Evolutionary conservation across 768 basidiomycete genomes (phyloP).

Genomic region (Dioszegia crocea): DNA sequence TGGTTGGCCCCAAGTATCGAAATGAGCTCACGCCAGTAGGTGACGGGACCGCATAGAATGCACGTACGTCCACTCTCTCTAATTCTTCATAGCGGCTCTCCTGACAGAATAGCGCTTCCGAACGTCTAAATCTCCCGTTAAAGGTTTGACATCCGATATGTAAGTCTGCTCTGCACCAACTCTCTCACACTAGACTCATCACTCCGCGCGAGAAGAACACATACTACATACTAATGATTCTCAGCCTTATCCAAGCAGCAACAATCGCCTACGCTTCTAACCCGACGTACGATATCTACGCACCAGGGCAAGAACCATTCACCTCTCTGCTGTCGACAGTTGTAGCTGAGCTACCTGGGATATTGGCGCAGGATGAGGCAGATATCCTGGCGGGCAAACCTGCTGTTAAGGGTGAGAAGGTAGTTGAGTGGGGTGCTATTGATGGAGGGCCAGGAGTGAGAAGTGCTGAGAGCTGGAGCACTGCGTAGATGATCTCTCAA

Average conservation of each 20-base stretch:
- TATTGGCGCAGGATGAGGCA: conserved; percentile 11
- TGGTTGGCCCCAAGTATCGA: no score
- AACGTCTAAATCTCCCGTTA: conserved; percentile 70
- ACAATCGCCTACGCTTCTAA: conserved; percentile 60
- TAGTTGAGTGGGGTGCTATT: conserved; percentile 4
- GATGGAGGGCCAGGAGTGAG: conserved; percentile 3
- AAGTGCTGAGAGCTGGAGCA: conserved; percentile 11
- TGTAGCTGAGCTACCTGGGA: conserved; percentile 25
- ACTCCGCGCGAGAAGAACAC: no score
- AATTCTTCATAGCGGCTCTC: not conserved
- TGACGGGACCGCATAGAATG: conserved; percentile 61
- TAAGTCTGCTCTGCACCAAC: conserved; percentile 11
- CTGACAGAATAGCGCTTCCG: conserved; percentile 58
- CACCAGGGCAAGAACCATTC: conserved; percentile 55
- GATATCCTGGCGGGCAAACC: conserved; percentile 4
- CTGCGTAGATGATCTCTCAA: not conserved
- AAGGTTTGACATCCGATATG: conserved; percentile 63
- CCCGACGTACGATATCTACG: conserved; percentile 60
- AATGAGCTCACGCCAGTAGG: no score
- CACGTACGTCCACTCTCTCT: conserved; percentile 51
- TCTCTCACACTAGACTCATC: not conserved
- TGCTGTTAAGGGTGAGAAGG: not conserved
- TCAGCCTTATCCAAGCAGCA: conserved; percentile 68
- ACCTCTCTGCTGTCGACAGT: conserved; percentile 25
- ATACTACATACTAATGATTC: no score